phyloP scores from a whole-genome alignment of 108 stramenopile species.

The Parietichytrium sp. region DNA sequence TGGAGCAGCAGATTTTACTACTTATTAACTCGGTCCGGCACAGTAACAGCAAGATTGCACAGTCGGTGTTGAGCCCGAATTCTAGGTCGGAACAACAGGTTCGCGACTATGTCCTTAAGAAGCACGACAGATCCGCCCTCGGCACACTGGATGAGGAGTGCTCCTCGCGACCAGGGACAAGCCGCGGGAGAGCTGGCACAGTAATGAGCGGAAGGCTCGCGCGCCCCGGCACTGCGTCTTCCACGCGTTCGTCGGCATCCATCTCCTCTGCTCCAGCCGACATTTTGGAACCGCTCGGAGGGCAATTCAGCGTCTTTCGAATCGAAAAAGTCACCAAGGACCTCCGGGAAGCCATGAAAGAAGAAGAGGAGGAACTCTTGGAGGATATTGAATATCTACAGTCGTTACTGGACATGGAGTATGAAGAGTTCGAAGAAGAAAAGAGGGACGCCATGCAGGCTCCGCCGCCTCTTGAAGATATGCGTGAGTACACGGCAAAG shows the following conservation, averaged over 20 bases:
- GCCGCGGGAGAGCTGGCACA: no score
- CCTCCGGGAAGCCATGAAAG: background rate
- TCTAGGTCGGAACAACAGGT: background rate
- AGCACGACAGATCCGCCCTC: background rate
- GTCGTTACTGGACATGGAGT: background rate
- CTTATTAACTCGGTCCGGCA: constrained; percentile 1
- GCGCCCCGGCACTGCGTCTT: constrained; percentile 1
- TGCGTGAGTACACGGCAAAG: constrained; percentile 38
- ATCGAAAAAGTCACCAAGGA: constrained; percentile 28
- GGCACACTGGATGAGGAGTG: no score
- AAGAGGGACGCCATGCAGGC: background rate
- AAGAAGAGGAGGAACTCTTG: constrained; percentile 9
- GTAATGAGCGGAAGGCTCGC: no score
- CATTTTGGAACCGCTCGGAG: background rate
- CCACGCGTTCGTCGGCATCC: background rate
- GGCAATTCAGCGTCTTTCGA: background rate
- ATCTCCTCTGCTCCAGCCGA: constrained; percentile 4
- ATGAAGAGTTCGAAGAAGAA: background rate
- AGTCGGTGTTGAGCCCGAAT: background rate
- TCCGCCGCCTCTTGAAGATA: constrained; percentile 14
- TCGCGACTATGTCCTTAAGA: background rate
- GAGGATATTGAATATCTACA: constrained; percentile 22
- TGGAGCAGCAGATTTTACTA: constrained; percentile 27
- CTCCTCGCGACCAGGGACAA: background rate
- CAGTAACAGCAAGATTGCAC: background rate